phyloP scores from a whole-genome alignment of 2,329 filamentous ascomycete genomes.

The Xylaria digitata region DNA sequence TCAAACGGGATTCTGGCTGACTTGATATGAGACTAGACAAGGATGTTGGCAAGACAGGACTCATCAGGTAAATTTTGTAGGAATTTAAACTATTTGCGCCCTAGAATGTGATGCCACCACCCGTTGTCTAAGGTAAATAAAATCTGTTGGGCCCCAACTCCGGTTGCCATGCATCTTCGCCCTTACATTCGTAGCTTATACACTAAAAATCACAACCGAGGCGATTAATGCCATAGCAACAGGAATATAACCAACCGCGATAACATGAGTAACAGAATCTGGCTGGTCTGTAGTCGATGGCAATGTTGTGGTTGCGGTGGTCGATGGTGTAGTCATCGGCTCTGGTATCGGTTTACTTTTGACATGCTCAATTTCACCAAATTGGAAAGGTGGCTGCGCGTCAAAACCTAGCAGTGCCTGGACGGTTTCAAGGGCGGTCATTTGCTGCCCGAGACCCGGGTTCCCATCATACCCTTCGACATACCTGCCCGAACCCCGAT shows the following conservation, averaged over 20 bases:
- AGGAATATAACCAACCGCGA: not conserved
- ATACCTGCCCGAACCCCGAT: conserved; percentile 47
- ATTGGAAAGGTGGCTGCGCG: conserved; percentile 59
- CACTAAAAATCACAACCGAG: not conserved
- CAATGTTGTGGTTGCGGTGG: not conserved
- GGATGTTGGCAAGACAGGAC: too few relatives aligned
- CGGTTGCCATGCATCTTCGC: not conserved
- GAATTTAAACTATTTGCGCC: not conserved
- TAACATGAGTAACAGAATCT: conserved; percentile 9
- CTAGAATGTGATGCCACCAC: not conserved
- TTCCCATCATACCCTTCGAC: conserved; percentile 65
- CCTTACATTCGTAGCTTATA: not conserved
- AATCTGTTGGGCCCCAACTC: not conserved
- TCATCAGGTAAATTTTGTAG: not conserved
- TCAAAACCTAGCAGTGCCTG: conserved; percentile 66
- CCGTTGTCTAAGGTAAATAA: not conserved
- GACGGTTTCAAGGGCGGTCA: conserved; percentile 72
- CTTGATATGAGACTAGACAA: too few relatives aligned
- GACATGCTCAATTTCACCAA: conserved; percentile 61
- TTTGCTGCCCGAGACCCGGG: conserved; percentile 70
- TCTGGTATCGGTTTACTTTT: conserved; percentile 30
- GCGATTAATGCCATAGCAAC: not conserved
- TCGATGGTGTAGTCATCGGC: conserved; percentile 22
- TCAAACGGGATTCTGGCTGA: not conserved
- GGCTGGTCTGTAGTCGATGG: conserved; percentile 13